Conservation (phyloP, 75 land plant genomes). For the Pinus albicaulis region DNA sequence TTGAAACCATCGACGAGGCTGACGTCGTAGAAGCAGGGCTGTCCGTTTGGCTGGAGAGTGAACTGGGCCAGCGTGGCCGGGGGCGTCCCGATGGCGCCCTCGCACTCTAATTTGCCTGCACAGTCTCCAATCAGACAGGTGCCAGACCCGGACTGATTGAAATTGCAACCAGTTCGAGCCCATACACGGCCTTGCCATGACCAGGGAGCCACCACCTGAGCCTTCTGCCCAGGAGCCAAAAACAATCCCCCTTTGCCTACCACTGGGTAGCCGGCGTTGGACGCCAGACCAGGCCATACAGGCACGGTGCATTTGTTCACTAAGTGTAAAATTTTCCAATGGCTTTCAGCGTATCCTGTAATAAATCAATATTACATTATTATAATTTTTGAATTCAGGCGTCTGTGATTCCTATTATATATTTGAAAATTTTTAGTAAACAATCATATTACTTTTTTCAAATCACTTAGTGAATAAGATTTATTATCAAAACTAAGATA, state of each 20-base stretch:
- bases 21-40: slow-evolving; percentile 35
- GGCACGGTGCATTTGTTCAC: slow-evolving; percentile 20
- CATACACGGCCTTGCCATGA: slow-evolving; percentile 46
- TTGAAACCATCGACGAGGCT: slow-evolving; percentile 51
- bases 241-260: slow-evolving; percentile 23
- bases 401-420: too few relatives aligned
- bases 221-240: slow-evolving; percentile 4
- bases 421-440: too few relatives aligned
- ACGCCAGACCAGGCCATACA: slow-evolving; percentile 35
- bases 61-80: slow-evolving; percentile 46
- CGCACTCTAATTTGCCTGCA: slow-evolving; percentile 25
- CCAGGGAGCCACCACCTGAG: not conserved
- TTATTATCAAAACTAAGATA: too few relatives aligned
- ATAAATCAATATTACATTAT: too few relatives aligned
- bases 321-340: not conserved
- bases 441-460: too few relatives aligned
- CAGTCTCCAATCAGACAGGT: slow-evolving; percentile 41
- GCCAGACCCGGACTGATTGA: slow-evolving; percentile 18
- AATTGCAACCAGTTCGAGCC: slow-evolving; percentile 45
- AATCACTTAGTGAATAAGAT: too few relatives aligned
- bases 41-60: slow-evolving; percentile 16
- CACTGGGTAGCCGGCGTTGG: slow-evolving; percentile 25
- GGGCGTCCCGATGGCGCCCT: slow-evolving; percentile 30
- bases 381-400: too few relatives aligned
- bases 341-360: not conserved